phyloP scores from a whole-genome alignment of 2,329 filamentous ascomycete genomes.

The Epichloe elymi region DNA sequence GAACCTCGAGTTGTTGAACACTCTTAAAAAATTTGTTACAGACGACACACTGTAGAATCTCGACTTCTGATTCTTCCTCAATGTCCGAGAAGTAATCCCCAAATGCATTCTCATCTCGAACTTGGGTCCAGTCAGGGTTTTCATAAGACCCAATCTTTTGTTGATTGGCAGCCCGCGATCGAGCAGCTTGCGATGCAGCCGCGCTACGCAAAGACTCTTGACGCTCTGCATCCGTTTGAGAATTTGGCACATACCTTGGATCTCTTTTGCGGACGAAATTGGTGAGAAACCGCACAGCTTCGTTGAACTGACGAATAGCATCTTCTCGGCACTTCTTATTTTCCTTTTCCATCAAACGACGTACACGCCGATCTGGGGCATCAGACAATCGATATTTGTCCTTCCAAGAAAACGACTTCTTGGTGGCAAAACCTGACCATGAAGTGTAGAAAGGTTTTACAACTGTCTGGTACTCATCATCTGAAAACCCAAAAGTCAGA shows the following conservation, averaged over 20 bases:
- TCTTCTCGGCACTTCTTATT: conserved; percentile 77
- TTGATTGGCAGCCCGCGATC: conserved; percentile 68
- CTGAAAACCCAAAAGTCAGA: conserved; percentile 69
- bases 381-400: conserved; percentile 74
- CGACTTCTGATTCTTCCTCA: conserved; percentile 39
- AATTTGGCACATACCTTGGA: conserved; percentile 66
- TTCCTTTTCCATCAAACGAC: conserved; percentile 87
- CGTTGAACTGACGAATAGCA: conserved; percentile 78
- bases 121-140: conserved; percentile 63
- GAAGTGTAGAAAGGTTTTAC: conserved; percentile 69
- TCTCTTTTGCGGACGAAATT: conserved; percentile 85
- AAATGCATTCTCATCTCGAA: conserved; percentile 38
- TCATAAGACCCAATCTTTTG: conserved; percentile 54
- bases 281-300: conserved; percentile 75
- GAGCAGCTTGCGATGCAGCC: conserved; percentile 70
- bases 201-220: conserved; percentile 67
- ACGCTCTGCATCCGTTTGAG: conserved; percentile 65
- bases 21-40: conserved; percentile 80
- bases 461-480: conserved; percentile 60
- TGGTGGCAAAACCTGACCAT: conserved; percentile 74
- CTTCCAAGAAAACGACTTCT: conserved; percentile 80
- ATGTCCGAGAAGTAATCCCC: conserved; percentile 50
- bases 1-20: conserved; percentile 78
- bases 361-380: conserved; percentile 70
- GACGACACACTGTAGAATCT: conserved; percentile 59